These are phyloP conservation scores for Caloboletus inedulis DNA, from an alignment of 1,284 basidiomycete genomes.

Conservation along the genomic window DNA sequence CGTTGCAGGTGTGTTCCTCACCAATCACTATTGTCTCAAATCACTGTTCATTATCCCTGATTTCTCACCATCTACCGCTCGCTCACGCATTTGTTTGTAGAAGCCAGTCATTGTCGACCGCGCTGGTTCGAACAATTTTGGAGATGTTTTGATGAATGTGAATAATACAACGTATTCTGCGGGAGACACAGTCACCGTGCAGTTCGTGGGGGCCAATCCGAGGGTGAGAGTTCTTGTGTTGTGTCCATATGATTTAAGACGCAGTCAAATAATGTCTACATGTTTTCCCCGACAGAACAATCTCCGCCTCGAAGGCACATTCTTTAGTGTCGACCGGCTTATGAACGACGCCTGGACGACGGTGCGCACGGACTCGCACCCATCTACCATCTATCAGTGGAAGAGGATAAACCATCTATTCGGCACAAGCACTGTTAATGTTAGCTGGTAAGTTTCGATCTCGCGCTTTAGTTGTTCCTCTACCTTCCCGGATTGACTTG, in stretches of 20 bases:
- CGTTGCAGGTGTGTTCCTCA: conserved; percentile 48
- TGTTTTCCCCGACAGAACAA: conserved; percentile 55
- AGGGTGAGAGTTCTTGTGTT: conserved; percentile 45
- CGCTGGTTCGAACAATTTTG: conserved; percentile 58
- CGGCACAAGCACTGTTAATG: conserved; percentile 60
- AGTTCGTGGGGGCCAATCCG: conserved; percentile 78
- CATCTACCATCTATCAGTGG: conserved; percentile 75
- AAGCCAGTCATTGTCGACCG: conserved; percentile 62
- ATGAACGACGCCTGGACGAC: conserved; percentile 51
- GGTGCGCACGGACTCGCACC: conserved; percentile 75
- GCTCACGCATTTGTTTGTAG: conserved; percentile 33
- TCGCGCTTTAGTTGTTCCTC: not conserved
- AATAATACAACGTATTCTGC: conserved; percentile 46
- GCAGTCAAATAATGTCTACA: not conserved
- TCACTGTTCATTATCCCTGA: not conserved
- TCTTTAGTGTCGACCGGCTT: conserved; percentile 63
- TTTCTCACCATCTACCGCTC: not conserved
- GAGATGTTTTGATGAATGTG: conserved; percentile 64
- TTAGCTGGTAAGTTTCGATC: conserved; percentile 52
- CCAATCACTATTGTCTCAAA: not conserved
- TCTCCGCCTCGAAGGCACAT: conserved; percentile 70
- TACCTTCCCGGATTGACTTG: not conserved
- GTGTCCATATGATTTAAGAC: not conserved
- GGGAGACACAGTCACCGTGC: conserved; percentile 57
- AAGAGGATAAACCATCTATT: conserved; percentile 52